Percentiles rank a stretch among this genome's conserved stretches.
Evolutionary conservation across 805 yeast species (phyloP).

Genomic region (Wickerhamiella nectarea): DNA sequence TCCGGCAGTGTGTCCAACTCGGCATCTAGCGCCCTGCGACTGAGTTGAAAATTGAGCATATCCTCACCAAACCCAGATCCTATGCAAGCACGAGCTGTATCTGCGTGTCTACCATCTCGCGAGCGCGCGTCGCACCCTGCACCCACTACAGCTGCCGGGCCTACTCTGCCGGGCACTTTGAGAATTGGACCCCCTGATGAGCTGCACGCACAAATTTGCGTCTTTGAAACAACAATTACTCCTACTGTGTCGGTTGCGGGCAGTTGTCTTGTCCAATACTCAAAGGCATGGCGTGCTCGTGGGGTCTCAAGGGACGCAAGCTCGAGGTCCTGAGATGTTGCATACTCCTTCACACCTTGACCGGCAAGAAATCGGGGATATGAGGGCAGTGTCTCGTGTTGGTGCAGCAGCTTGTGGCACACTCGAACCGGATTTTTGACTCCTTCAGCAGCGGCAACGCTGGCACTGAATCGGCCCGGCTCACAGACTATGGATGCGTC

Average conservation of each 20-base stretch:
- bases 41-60: slow-evolving; percentile 23
- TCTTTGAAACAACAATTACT: slow-evolving; percentile 24
- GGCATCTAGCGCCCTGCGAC: slow-evolving; percentile 13
- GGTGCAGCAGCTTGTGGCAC: slow-evolving; percentile 17
- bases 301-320: slow-evolving; percentile 14
- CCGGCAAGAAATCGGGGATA: slow-evolving; percentile 25
- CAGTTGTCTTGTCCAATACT: slow-evolving; percentile 15
- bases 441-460: slow-evolving; percentile 25
- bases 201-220: slow-evolving; percentile 23
- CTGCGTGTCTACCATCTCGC: background rate
- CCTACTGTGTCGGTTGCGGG: slow-evolving; percentile 29
- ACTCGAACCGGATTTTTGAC: slow-evolving; percentile 23
- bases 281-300: slow-evolving; percentile 12
- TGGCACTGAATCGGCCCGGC: slow-evolving; percentile 17
- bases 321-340: slow-evolving; percentile 14
- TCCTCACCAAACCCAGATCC: slow-evolving; percentile 31
- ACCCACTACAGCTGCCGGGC: slow-evolving; percentile 32
- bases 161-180: slow-evolving; percentile 29
- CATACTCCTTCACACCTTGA: slow-evolving; percentile 24
- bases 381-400: slow-evolving; percentile 10
- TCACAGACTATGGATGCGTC: slow-evolving; percentile 28
- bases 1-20: slow-evolving; percentile 3
- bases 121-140: slow-evolving; percentile 23
- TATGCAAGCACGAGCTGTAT: slow-evolving; percentile 12
- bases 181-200: slow-evolving; percentile 31